A percentile compares a stretch with the other conserved stretches of the same genome.
Conservation (phyloP, 768 basidiomycete species). For the Tricholoma flavovirens region DNA sequence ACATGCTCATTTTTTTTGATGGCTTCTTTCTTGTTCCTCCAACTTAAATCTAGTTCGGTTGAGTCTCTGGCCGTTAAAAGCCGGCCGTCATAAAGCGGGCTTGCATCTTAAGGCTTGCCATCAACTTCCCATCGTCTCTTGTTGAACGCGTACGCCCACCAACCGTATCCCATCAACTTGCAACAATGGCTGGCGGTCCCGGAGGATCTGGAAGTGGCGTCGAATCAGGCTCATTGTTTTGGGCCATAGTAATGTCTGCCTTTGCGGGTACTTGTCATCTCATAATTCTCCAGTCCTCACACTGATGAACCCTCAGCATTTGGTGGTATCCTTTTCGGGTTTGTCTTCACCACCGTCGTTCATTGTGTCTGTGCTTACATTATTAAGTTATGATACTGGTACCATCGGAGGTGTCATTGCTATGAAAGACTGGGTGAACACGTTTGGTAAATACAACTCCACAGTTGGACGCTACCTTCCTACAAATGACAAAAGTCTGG, state of each 20-base stretch:
- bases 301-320: conserved; percentile 22
- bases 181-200: conserved; percentile 27
- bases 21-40: too few relatives aligned
- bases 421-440: conserved; percentile 52
- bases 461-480: conserved; percentile 29
- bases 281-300: not conserved
- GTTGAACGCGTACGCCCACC: not conserved
- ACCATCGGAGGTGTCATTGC: conserved; percentile 72
- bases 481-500: conserved; percentile 33
- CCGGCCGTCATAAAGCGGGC: not conserved
- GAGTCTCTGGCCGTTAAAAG: not conserved
- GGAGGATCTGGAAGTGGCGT: conserved; percentile 28
- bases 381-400: conserved; percentile 71
- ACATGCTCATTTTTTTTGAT: not conserved
- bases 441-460: conserved; percentile 36
- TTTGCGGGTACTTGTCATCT: conserved; percentile 28
- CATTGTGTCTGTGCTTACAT: not conserved
- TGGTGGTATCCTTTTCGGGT: conserved; percentile 46
- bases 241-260: conserved; percentile 33
- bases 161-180: not conserved
- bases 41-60: not conserved
- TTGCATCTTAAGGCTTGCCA: not conserved
- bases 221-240: conserved; percentile 22
- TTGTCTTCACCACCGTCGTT: not conserved
- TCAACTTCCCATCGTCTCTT: not conserved